Evolutionary conservation across 179 eudicot genomes (phyloP), one percentile per base, ranked within the genome.

Genomic region (Beta macrorhiza): DNA sequence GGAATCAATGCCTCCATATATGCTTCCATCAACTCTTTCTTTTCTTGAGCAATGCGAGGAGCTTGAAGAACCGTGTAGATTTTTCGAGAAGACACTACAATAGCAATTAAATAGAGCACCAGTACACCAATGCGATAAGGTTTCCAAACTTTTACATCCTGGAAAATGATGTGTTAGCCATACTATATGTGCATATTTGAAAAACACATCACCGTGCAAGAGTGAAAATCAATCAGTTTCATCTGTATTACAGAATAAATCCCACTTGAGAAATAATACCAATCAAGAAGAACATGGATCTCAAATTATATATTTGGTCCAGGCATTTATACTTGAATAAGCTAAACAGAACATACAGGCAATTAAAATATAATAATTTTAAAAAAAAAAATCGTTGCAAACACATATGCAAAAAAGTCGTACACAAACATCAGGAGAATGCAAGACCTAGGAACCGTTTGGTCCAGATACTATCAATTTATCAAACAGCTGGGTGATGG

Each of bases 1-100:
- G 98, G 98, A 87, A 94, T 91, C 80, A 94, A 83, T 29, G 97
- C 91, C 59, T 94, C 98, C 98, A 94, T 94, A 82, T 90, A 94
- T 44, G 98, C 96, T 76, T 94, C 96, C 7, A 88, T 86, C 82
- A 94, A 76, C 65, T 91, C 90, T 79, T 89, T 82, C 78, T 80
- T 86, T 80, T 91, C 90, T 70, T 87, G 91, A 11, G 88, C 89
- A 78, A 90, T 67, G 67, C 89, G 82, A 42, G 97, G 94, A 80
- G 96, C 94, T 83, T 91, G 90, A 83, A 90, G 53, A 7, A 90
- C 91, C 72, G 76, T 86, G 82, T 88, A 91, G 55, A 91, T 14
- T 84, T 89, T 88, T 81, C 73, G 89, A 84, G 85, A 87, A 67
- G 98, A 94, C 76, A 90, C 84, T 14, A 86, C 7, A 15, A 88